phyloP scores from a whole-genome alignment of 805 yeast genomes.

The Zygoascus flipseniorum region DNA sequence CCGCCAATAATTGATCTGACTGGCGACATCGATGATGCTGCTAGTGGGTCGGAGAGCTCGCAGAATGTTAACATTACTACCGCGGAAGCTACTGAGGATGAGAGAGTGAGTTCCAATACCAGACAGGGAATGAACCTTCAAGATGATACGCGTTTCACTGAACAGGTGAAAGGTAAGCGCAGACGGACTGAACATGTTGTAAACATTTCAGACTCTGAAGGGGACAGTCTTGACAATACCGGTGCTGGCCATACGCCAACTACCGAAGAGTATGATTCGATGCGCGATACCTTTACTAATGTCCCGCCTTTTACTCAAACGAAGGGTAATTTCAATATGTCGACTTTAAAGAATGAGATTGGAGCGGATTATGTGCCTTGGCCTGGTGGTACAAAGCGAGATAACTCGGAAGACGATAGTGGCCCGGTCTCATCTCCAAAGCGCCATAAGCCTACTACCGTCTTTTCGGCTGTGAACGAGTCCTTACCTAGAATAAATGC shows the following conservation, averaged over 20 bases:
- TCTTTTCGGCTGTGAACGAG: slow-evolving; percentile 1
- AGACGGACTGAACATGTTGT: neutral
- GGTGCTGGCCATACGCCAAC: neutral
- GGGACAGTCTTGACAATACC: neutral
- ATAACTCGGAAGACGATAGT: neutral
- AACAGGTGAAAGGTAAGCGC: neutral
- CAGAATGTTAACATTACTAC: neutral
- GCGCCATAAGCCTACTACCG: neutral
- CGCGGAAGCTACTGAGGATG: neutral
- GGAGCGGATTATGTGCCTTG: neutral
- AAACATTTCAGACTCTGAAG: neutral
- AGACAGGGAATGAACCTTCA: no score
- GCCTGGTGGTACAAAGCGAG: neutral
- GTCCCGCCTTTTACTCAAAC: slow-evolving; percentile 25
- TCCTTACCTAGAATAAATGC: neutral
- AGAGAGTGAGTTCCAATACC: no score
- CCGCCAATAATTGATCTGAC: neutral
- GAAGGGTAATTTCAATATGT: slow-evolving; percentile 23
- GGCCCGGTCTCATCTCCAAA: neutral
- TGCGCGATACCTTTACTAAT: slow-evolving; percentile 8
- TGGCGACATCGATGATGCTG: slow-evolving; percentile 1
- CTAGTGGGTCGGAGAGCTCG: neutral
- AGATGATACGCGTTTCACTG: neutral
- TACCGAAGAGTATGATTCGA: neutral
- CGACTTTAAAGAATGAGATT: slow-evolving; percentile 4